A percentile compares a stretch with the other conserved stretches of the same genome.
phyloP scores from a whole-genome alignment of 805 yeast genomes.

The Ogataea parapolymorpha region DNA sequence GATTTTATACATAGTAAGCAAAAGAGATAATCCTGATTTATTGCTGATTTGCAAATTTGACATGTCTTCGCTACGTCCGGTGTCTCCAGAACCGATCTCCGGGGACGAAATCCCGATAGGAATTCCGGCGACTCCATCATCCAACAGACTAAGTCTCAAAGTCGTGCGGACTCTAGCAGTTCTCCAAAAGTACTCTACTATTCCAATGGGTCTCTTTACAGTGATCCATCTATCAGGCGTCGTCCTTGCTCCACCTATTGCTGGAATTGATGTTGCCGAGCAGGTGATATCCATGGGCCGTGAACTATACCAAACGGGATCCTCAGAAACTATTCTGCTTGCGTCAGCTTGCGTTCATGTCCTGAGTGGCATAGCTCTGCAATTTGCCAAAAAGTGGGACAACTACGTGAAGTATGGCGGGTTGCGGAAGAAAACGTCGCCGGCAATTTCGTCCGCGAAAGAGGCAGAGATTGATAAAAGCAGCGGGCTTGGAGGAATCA shows the following conservation, averaged over 20 bases:
- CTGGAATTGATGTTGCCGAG: constrained; percentile 43
- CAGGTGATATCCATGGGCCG: constrained; percentile 59
- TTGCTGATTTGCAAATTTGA: neutral
- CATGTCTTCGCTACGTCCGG: constrained; percentile 6
- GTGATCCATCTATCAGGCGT: constrained; percentile 57
- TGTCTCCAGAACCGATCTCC: constrained; percentile 23
- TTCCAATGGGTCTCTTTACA: constrained; percentile 53
- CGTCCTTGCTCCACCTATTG: constrained; percentile 47
- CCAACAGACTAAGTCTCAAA: constrained; percentile 7
- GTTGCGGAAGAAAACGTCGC: constrained; percentile 8
- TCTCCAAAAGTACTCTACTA: constrained; percentile 59
- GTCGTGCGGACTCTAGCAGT: constrained; percentile 20
- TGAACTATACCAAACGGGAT: constrained; percentile 54
- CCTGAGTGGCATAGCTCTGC: constrained; percentile 45
- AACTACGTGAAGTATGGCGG: constrained; percentile 28
- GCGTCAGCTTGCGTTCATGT: constrained; percentile 51
- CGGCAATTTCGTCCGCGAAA: constrained; percentile 9
- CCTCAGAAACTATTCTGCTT: constrained; percentile 47
- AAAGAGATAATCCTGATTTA: neutral
- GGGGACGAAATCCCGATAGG: constrained; percentile 16
- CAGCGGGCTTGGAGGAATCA: constrained; percentile 61
- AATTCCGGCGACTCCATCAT: constrained; percentile 15
- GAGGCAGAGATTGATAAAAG: constrained; percentile 35
- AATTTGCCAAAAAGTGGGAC: constrained; percentile 37
- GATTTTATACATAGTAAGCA: neutral